Evolutionary conservation across 441 rosid genomes (phyloP), one percentile per base, ranked within the genome.

Genomic region (Adansonia rubrostipa): DNA sequence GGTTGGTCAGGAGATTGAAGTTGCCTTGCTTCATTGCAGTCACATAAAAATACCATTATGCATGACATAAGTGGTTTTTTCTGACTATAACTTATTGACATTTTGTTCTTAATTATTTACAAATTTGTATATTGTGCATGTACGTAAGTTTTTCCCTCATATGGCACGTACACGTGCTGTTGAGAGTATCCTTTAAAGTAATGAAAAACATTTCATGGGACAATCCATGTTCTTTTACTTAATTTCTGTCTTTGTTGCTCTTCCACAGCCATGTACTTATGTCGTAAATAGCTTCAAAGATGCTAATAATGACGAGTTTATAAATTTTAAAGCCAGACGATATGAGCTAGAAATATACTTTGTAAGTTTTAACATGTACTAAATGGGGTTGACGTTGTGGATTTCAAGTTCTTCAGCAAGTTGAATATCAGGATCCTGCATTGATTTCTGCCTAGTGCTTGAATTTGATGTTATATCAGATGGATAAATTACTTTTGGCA

Each of bases 201-300:
- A 75, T 75, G 78, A 24, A 24, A 36, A 70, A 51, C 50, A 72
- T 36, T 56, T 72, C 75, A 72, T 54, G 64, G 75, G 75, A 17
- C 19, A 36, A 56, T 72, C 75, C 50, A 36, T 72, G 50, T 72
- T 54, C 22, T 13, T 62, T 71, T 54, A 42, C 57, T 28, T 51
- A n/a, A 15, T 28, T 9, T 54, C 19, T 71, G 28, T 33, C 48
- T 69, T 69, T 48, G 45, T 33, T 63, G 45, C 44, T 13, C 58
- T 24, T 20, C 40, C 28, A 14, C 22, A 7, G 6, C 2, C 28
- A 4, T 67, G 54, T 44, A 9, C 60, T 50, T 33, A 45, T 68
- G 36, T 45, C 2, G 1, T 68, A 36, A 11, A 19, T 68, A 47
- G 40, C 56, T 68, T 68, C 40, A 68, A 68, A 20, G 15, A 45